phyloP scores from a whole-genome alignment of 169 alveolate species.

The Cryptosporidium viatorum region DNA sequence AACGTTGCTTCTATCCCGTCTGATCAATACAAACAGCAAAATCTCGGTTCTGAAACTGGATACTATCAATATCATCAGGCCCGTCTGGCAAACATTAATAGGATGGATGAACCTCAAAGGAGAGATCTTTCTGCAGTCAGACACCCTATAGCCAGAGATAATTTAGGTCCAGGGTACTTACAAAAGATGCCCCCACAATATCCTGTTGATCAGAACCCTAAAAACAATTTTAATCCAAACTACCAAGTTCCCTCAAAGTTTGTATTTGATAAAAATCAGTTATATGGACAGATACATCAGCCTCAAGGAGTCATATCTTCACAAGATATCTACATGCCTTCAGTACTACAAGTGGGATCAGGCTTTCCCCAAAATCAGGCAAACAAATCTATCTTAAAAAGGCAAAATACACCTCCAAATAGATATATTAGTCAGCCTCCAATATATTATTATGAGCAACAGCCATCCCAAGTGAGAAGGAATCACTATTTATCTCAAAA shows the following conservation, averaged over 20 bases:
- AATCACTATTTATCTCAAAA: constrained; percentile 15
- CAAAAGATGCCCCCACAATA: background rate
- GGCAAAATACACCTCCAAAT: constrained; percentile 8
- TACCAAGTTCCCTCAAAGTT: background rate
- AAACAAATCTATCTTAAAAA: background rate
- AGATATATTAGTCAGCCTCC: constrained; percentile 74
- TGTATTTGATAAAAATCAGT: background rate
- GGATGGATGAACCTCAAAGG: background rate
- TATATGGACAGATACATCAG: background rate
- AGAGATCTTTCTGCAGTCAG: background rate
- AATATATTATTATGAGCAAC: background rate
- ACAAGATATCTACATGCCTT: background rate
- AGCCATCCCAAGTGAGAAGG: background rate
- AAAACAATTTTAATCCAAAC: background rate
- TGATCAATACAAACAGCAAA: background rate
- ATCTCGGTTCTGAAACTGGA: background rate
- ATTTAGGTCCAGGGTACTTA: background rate
- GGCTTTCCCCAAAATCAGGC: background rate
- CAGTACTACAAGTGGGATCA: background rate
- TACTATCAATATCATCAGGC: background rate
- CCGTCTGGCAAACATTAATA: background rate
- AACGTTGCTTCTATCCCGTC: background rate
- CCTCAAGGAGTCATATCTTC: background rate
- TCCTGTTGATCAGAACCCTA: background rate
- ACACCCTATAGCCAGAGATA: background rate